Base-by-base conservation (phyloP, 345 rosid genomes). In the Citrus trifoliata region DNA sequence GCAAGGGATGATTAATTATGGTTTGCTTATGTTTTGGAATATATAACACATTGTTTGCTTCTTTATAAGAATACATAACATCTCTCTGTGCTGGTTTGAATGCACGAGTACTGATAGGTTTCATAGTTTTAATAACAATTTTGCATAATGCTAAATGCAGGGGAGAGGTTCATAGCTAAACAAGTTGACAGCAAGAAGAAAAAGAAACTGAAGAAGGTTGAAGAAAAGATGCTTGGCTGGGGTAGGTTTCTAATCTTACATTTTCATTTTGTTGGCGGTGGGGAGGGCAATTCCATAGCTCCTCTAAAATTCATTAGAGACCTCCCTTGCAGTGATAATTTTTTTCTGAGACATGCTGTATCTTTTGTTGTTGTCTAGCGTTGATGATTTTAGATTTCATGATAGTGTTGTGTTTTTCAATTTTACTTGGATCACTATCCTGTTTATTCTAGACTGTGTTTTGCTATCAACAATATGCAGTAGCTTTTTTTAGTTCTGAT, bases 201-300 rank as follows among this genome's bases (percentile, higher is more conserved):
- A 86, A 96, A 84, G 88, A 96, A 96, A 83, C 88, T 94, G 67
- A 96, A 90, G 88, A 93, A 82, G 86, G 98, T 88, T 51, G 98
- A 94, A 86, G 93, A 94, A 21, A 96, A 82, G 88, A 89, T 96
- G 83, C 99, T 96, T 83, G 92, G 99, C 78, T 96, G 99, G 99
- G 94, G 98, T 96, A 78, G 77, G 92, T 80, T 83, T 32, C 32
- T 67, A 4, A 63, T 37, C 55, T 59, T 59, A 32, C 42, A 63
- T 53, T 67, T 28, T 13, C 19, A 16, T 73, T 28, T 58, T 59
- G 46, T 66, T 37, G 37, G 46, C 10, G 3, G 14, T 12, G 2
- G 35, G 16, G 12, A 4, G 25, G 7, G 35, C 9, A 8, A 33
- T 65, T 65, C 5, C 10, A 7, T 32, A 7, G n/a, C 42, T 7